phyloP scores from a whole-genome alignment of 2,329 filamentous ascomycete species.

The Dactylella cylindrospora region DNA sequence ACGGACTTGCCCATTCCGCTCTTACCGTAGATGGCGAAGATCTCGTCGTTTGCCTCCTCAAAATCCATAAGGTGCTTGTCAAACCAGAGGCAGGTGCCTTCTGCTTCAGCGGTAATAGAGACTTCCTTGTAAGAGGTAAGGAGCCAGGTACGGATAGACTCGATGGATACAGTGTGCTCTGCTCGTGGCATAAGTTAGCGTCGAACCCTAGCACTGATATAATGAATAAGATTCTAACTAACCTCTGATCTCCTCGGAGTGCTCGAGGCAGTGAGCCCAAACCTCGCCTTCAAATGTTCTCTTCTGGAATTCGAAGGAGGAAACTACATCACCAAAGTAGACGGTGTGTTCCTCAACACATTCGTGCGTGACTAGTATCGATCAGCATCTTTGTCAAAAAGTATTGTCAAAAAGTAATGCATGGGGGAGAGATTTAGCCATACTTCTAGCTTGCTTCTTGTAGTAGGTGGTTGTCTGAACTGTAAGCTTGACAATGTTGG shows the following conservation, averaged over 20 bases:
- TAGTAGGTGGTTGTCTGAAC: conserved; percentile 17
- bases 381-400: conserved; percentile 3
- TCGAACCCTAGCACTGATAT: neutral
- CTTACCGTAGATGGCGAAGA: conserved; percentile 21
- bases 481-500: conserved; percentile 16
- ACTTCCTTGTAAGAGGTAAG: conserved; percentile 13
- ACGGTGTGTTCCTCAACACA: conserved; percentile 16
- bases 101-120: conserved; percentile 15
- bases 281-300: conserved; percentile 11
- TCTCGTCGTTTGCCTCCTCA: conserved; percentile 18
- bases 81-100: conserved; percentile 23
- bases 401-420: neutral
- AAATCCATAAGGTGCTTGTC: conserved; percentile 30
- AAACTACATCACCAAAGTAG: conserved; percentile 6
- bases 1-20: conserved; percentile 22
- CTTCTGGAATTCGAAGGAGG: conserved; percentile 7
- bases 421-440: neutral
- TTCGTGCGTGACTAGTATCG: conserved; percentile 11
- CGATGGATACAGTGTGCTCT: conserved; percentile 19
- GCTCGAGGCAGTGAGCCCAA: conserved; percentile 17
- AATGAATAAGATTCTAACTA: neutral
- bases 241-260: conserved; percentile 11
- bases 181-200: neutral
- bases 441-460: conserved; percentile 10
- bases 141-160: conserved; percentile 21